These are phyloP conservation scores for Candida buenavistaensis DNA, from an alignment of 1,139 yeast genomes.

Conservation along the genomic window DNA sequence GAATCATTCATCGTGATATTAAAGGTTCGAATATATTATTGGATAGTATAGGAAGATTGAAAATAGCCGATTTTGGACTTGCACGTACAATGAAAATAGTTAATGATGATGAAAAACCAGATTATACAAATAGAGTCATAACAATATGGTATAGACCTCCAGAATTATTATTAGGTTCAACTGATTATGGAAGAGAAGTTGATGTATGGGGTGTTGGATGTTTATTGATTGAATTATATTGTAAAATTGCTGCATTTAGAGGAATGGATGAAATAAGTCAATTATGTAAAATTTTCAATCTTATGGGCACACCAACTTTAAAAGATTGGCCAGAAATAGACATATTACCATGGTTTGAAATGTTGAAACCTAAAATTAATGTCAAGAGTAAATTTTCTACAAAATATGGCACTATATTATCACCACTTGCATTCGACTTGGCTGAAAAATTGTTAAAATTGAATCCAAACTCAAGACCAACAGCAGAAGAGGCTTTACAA, in stretches of 20 bases:
- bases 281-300: slow-evolving; percentile 67
- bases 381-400: slow-evolving; percentile 49
- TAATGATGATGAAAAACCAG: slow-evolving; percentile 54
- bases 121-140: slow-evolving; percentile 91
- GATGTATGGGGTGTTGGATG: slow-evolving; percentile 99
- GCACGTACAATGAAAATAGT: slow-evolving; percentile 76
- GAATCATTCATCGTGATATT: slow-evolving; percentile 89
- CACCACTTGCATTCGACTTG: slow-evolving; percentile 60
- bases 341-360: slow-evolving; percentile 87
- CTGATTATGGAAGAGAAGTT: slow-evolving; percentile 86
- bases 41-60: slow-evolving; percentile 68
- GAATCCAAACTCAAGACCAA: slow-evolving; percentile 71
- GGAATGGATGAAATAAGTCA: slow-evolving; percentile 90
- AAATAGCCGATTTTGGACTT: slow-evolving; percentile 92
- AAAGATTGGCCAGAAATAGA: slow-evolving; percentile 79
- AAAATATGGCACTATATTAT: slow-evolving; percentile 47
- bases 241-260: slow-evolving; percentile 74
- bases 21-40: slow-evolving; percentile 90
- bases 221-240: slow-evolving; percentile 76
- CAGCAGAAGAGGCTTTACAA: slow-evolving; percentile 84
- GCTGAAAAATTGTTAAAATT: slow-evolving; percentile 62
- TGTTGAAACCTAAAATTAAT: slow-evolving; percentile 63
- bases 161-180: slow-evolving; percentile 84
- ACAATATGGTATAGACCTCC: slow-evolving; percentile 98
- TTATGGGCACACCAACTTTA: slow-evolving; percentile 83